Evolutionary conservation across 352 stramenopile species (phyloP), one percentile per base, ranked within the genome.

Genomic region (Phytophthora macrochlamydospora): DNA sequence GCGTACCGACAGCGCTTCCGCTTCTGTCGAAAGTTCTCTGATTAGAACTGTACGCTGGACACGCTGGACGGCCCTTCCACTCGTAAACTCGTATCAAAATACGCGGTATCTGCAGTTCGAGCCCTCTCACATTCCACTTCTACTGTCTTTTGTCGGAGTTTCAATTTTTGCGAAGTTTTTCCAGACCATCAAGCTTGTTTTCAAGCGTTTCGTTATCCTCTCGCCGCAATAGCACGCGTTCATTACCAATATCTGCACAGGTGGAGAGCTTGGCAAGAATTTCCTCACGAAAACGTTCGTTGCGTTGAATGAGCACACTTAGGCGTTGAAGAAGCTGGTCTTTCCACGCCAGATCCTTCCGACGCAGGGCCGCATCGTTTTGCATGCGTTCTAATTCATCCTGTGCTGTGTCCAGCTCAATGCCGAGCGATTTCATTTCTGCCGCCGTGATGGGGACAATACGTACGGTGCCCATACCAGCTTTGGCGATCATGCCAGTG

Each of bases 401-500:
- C 5, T 69, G 78, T 24, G 69, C 75, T n/a, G 76, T 65, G 46
- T 91, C 78, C 7, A 85, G 51, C 4, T 91, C 74, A 18, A 46
- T 56, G 32, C 28, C 64, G 9, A 92, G 67, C 9, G 66, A 46
- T 31, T 85, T 64, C 51, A 85, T 71, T 46, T 92, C 81, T 4
- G 48, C 38, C 14, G 71, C 38, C 0, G 72, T 81, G 53, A 91
- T 85, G 6, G 80, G 68, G 7, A 92, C 80, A 52, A 92, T 82
- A 7, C 84, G 84, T 7, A 92, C 84, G 0, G 76, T 92, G 1
- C 84, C 84, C 11, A 92, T 64, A 2, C 82, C 84, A 1, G 84
- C 84, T 60, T 87, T 90, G 4, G 84, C 84, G 48, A 92, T 79
- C 81, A 88, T 92, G 3, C 84, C 84, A 1, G 79, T 90, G 30